phyloP scores from a whole-genome alignment of 805 yeast genomes.

The Wickerhamiella sorbophila region DNA sequence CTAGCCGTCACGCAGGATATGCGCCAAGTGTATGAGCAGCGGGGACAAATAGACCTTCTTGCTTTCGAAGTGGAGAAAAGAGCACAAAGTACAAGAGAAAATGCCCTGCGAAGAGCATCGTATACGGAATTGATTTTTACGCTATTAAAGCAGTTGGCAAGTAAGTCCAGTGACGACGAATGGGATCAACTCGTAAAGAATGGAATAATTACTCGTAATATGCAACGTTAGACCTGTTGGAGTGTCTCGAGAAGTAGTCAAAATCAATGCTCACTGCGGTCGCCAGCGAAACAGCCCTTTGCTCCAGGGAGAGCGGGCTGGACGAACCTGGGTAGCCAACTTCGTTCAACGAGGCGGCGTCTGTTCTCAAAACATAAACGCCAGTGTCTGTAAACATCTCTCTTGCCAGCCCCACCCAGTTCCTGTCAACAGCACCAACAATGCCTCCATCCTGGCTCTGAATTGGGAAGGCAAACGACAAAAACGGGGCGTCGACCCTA shows the following conservation, averaged over 20 bases:
- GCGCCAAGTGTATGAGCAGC: conserved; percentile 26
- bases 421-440: conserved; percentile 70
- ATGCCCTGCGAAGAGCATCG: conserved; percentile 39
- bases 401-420: conserved; percentile 90
- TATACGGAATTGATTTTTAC: conserved; percentile 37
- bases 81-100: conserved; percentile 39
- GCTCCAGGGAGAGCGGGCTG: conserved; percentile 50
- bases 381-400: conserved; percentile 93
- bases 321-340: conserved; percentile 38
- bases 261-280: conserved; percentile 88
- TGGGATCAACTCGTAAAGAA: neutral
- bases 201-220: neutral
- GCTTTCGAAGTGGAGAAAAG: conserved; percentile 35
- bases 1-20: conserved; percentile 40
- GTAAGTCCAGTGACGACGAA: neutral
- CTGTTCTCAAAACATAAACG: conserved; percentile 76
- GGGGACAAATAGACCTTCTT: conserved; percentile 30
- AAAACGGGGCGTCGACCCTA: conserved; percentile 68
- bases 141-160: conserved; percentile 31
- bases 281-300: conserved; percentile 74
- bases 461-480: conserved; percentile 78
- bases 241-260: conserved; percentile 92
- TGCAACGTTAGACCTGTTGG: conserved; percentile 27
- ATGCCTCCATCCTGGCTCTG: conserved; percentile 41
- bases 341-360: conserved; percentile 46